Percentiles rank a stretch among this genome's conserved stretches.
Evolutionary conservation across 768 basidiomycete genomes (phyloP).

Genomic region (Phanerodontia chrysosporium): DNA sequence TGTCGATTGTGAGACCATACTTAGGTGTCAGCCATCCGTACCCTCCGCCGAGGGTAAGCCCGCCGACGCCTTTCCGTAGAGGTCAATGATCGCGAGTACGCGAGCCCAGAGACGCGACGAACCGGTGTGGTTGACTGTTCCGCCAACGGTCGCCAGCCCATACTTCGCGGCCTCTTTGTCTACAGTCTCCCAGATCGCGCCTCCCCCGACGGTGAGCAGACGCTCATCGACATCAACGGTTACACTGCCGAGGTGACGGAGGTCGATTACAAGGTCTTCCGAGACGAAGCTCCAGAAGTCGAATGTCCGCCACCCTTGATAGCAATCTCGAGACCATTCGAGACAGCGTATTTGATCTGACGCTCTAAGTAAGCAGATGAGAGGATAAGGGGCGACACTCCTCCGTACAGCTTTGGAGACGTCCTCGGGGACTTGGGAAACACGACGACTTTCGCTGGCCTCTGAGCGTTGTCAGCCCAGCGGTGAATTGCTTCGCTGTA

Average conservation of each 20-base stretch:
- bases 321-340: slow-evolving; percentile 10
- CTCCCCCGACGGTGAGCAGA: slow-evolving; percentile 27
- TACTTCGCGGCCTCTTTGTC: slow-evolving; percentile 20
- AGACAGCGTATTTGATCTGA: slow-evolving; percentile 6
- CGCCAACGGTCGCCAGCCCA: slow-evolving; percentile 18
- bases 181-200: slow-evolving; percentile 26
- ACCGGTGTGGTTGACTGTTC: slow-evolving; percentile 13
- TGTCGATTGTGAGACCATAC: slow-evolving; percentile 21
- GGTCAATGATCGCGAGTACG: not conserved
- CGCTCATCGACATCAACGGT: slow-evolving; percentile 24
- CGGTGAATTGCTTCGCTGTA: slow-evolving; percentile 10
- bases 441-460: slow-evolving; percentile 6
- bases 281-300: slow-evolving; percentile 28
- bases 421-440: slow-evolving; percentile 5
- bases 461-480: slow-evolving; percentile 8
- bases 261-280: slow-evolving; percentile 32
- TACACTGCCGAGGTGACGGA: slow-evolving; percentile 24
- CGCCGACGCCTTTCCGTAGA: slow-evolving; percentile 10
- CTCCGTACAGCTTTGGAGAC: slow-evolving; percentile 6
- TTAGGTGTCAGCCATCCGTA: slow-evolving; percentile 13
- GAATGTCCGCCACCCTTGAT: slow-evolving; percentile 27
- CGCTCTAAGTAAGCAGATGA: not conserved
- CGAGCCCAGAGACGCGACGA: not conserved
- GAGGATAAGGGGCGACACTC: not conserved
- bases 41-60: slow-evolving; percentile 13